Base-by-base conservation (phyloP, 345 rosid genomes). In the Hibiscus syriacus region DNA sequence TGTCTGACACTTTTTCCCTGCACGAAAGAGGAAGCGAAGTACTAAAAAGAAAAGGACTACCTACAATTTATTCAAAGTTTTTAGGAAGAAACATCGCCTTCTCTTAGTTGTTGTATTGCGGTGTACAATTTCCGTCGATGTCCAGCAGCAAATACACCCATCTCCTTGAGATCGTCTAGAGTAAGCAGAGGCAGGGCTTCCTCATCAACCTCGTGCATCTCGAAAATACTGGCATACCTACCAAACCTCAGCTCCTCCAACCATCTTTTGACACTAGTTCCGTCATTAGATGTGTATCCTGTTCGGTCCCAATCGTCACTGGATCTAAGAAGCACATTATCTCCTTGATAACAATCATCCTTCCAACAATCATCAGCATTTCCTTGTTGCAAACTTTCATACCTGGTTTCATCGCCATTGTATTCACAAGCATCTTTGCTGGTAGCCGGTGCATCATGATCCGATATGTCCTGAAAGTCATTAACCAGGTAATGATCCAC, bases 121-220 rank as follows among this genome's bases (percentile, higher is more conserved):
- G 59, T 61, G 77, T 80, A 85, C 41, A 85, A 50, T 77, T 83
- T 85, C 79, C 90, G 72, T 65, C 83, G 81, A 71, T 84, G 73
- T 41, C 90, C 90, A 38, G 83, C 83, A 46, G 90, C 87, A 27
- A 50, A 49, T 9, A 83, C 59, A 20, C 90, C 90, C 77, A 85
- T 85, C 68, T 85, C 89, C 77, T 79, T 85, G 62, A 85, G 89
- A 74, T 85, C 89, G 70, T 78, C 82, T 38, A 81, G 67, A 9
- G 90, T 85, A 73, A 85, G 85, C 2, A 81, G 71, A 0, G 85
- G 87, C 77, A 85, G 52, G 41, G 81, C 69, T 68, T 83, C 84
- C 59, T 78, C 77, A 38, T 85, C 90, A 53, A 83, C 90, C 73
- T 83, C 84, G 54, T 85, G 90, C 79, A 76, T 70, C 65, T 80